Conservation (phyloP, 2,329 filamentous ascomycete genomes). For the Botrytis aclada region DNA sequence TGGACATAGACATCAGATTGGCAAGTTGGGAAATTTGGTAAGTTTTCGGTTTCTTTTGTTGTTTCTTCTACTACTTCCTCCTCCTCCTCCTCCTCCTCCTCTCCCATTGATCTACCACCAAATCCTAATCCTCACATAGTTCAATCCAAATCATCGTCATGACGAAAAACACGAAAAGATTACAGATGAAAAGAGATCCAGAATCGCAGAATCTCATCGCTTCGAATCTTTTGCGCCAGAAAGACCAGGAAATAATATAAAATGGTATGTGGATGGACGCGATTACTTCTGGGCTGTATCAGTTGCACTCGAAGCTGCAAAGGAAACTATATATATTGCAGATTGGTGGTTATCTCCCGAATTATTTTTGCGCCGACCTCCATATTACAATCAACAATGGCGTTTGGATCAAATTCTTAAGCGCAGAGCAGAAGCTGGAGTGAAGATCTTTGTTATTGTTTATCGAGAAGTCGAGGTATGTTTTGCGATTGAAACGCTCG, state of each 20-base stretch:
- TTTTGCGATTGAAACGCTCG: not conserved
- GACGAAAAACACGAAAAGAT: slow-evolving; percentile 87
- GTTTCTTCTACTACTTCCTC: not conserved
- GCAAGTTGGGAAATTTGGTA: slow-evolving; percentile 62
- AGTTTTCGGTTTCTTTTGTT: slow-evolving; percentile 24
- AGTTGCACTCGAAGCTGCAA: slow-evolving; percentile 80
- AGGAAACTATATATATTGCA: slow-evolving; percentile 90
- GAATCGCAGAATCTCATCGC: slow-evolving; percentile 69
- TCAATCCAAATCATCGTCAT: slow-evolving; percentile 88
- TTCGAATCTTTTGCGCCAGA: slow-evolving; percentile 91
- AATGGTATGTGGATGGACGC: slow-evolving; percentile 96
- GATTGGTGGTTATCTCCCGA: slow-evolving; percentile 98
- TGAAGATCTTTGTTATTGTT: slow-evolving; percentile 90
- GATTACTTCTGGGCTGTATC: slow-evolving; percentile 97
- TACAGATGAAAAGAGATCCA: slow-evolving; percentile 76
- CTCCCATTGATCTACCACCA: not conserved
- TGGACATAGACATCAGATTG: slow-evolving; percentile 51
- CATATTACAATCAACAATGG: slow-evolving; percentile 79
- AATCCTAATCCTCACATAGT: slow-evolving; percentile 33
- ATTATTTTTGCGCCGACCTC: slow-evolving; percentile 79
- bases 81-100: not conserved
- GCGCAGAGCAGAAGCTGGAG: slow-evolving; percentile 82
- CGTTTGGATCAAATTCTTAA: slow-evolving; percentile 84
- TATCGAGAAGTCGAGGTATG: slow-evolving; percentile 67
- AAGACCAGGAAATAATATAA: slow-evolving; percentile 78